phyloP scores from a whole-genome alignment of 129 eudicot genomes.

The Deinandra increscens region DNA sequence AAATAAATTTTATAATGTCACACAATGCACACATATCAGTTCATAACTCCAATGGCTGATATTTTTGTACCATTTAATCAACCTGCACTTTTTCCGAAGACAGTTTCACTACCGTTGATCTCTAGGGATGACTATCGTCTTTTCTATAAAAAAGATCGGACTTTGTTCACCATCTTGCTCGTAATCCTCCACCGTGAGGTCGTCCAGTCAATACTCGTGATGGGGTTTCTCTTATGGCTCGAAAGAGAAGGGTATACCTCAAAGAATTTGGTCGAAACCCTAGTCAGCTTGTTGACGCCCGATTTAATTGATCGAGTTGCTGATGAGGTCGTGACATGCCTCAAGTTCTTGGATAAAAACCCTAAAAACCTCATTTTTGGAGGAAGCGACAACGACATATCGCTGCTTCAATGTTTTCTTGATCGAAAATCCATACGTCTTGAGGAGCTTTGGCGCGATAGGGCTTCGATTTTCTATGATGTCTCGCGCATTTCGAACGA shows the following conservation, averaged over 20 bases:
- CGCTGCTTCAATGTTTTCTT: conserved; percentile 27
- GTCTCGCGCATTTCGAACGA: conserved; percentile 23
- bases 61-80: conserved; percentile 10
- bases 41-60: conserved; percentile 5
- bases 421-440: conserved; percentile 20
- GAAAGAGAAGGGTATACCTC: conserved; percentile 34
- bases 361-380: not conserved
- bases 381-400: not conserved
- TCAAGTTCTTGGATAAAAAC: conserved; percentile 27
- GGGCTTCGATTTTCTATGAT: conserved; percentile 18
- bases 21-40: not conserved
- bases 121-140: conserved; percentile 37
- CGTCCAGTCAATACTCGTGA: conserved; percentile 33
- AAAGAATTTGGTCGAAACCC: conserved; percentile 8
- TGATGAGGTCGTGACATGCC: conserved; percentile 33
- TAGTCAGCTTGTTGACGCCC: conserved; percentile 19
- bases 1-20: no score
- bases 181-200: conserved; percentile 34
- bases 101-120: not conserved
- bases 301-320: conserved; percentile 19
- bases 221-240: conserved; percentile 49
- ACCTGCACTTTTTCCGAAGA: conserved; percentile 26
- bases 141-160: conserved; percentile 44
- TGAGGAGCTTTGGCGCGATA: conserved; percentile 24
- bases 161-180: conserved; percentile 33